phyloP scores from a whole-genome alignment of 805 yeast genomes.

The Komagataella pseudopastoris region DNA sequence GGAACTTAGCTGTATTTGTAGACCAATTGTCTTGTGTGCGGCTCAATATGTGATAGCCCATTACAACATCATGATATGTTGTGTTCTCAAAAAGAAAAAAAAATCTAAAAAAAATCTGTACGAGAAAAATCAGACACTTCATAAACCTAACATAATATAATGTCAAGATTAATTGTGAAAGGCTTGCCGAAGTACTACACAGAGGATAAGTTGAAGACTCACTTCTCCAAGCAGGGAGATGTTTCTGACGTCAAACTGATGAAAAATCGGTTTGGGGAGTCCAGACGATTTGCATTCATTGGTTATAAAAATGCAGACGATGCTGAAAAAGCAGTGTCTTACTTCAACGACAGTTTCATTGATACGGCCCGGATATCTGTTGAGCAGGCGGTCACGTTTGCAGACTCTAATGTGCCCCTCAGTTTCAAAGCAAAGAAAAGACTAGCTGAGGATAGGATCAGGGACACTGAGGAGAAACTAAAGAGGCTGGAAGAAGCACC shows the following conservation, averaged over 20 bases:
- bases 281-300: conserved; percentile 86
- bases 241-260: conserved; percentile 85
- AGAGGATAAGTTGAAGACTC: conserved; percentile 58
- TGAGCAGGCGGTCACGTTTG: conserved; percentile 69
- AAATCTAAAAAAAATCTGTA: background rate
- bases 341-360: conserved; percentile 65
- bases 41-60: background rate
- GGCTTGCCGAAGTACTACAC: conserved; percentile 71
- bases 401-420: conserved; percentile 70
- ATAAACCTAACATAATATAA: conserved; percentile 6
- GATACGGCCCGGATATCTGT: conserved; percentile 77
- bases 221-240: conserved; percentile 42
- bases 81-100: background rate
- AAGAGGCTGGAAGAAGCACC: conserved; percentile 25
- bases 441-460: conserved; percentile 34
- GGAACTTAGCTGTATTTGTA: background rate
- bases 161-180: conserved; percentile 86
- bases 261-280: conserved; percentile 70
- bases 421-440: conserved; percentile 42
- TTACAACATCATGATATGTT: background rate
- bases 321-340: conserved; percentile 67
- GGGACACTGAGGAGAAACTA: conserved; percentile 35
- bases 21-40: background rate
- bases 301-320: conserved; percentile 68
- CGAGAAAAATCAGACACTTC: background rate